Evolutionary conservation across 2,329 filamentous ascomycete species (phyloP).

Genomic region (Rhexocercosporidium sp.): DNA sequence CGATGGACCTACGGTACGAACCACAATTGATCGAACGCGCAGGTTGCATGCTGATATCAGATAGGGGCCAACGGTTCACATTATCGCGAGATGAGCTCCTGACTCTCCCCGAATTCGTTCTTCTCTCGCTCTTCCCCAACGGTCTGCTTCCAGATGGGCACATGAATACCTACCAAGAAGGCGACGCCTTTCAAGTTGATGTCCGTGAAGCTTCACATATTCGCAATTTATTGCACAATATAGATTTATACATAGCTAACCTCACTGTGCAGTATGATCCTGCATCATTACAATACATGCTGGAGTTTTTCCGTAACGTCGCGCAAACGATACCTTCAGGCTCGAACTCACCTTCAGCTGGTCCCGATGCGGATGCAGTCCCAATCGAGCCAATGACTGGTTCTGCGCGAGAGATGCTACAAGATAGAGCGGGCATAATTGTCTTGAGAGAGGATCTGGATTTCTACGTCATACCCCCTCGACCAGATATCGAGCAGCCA

Average conservation of each 20-base stretch:
- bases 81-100: conserved; percentile 93
- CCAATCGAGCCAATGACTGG: conserved; percentile 75
- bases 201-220: conserved; percentile 64
- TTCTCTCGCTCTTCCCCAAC: conserved; percentile 97
- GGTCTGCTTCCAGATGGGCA: conserved; percentile 97
- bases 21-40: conserved; percentile 3
- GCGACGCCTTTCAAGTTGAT: conserved; percentile 95
- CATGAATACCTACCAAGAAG: conserved; percentile 89
- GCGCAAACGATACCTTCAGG: conserved; percentile 92
- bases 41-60: conserved; percentile 38
- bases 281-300: conserved; percentile 95
- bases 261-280: conserved; percentile 81
- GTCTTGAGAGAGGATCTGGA: conserved; percentile 95
- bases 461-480: conserved; percentile 94
- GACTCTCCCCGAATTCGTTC: conserved; percentile 94
- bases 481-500: conserved; percentile 78
- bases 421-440: conserved; percentile 94
- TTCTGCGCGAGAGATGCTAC: conserved; percentile 75
- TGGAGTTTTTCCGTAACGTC: conserved; percentile 96
- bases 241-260: conserved; percentile 51
- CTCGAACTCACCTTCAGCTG: conserved; percentile 67
- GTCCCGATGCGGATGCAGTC: conserved; percentile 67
- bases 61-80: conserved; percentile 89
- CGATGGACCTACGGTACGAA: conserved; percentile 86
- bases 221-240: conserved; percentile 43